Evolutionary conservation across 1,139 yeast species (phyloP), one percentile per base, ranked within the genome.

Genomic region (Blastobotrys apis): DNA sequence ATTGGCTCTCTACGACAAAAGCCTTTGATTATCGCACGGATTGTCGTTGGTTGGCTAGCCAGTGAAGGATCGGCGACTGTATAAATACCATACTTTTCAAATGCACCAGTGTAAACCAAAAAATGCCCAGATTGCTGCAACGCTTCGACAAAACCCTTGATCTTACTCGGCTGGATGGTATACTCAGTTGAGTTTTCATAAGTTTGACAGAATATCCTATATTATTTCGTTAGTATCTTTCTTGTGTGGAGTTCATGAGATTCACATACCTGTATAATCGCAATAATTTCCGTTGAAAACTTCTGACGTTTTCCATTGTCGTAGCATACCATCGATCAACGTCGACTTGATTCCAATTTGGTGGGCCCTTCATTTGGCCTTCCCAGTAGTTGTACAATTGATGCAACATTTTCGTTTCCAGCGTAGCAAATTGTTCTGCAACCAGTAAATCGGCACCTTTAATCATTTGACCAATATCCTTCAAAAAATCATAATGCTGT

Each of bases 401-500:
- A 29, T 79, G 80, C 21, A 84, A 74, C 53, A 92, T 71, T 55
- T 82, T 78, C 39, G 81, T 72, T 0, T 88, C 80, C 41, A 88
- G 65, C 9, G 77, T 64, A 0, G 86, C 74, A 43, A 55, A 55
- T 55, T 84, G 90, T 51, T 79, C 81, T 0, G 97, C 94, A 40
- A 90, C 81, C 15, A 83, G 81, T 8, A 80, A 77, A 42, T 94
- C 86, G 16, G 95, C 94, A n/a, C 92, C 90, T 45, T 84, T 87
- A 29, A 90, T 78, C 50, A 75, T 75, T 46, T 65, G 65, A 8
- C 97, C 96, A 23, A 87, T 73, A 55, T 81, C 80, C 55, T 78
- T 84, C 53, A 92, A 69, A 54, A 82, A 81, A 37, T 73, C 72
- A 85, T 94, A 90, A 52, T 78, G 81, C 56, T 84, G 85, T 47